Evolutionary conservation across 495 filamentous ascomycete genomes (phyloP), one percentile per base, ranked within the genome.

Genomic region (Tirmania nivea): DNA sequence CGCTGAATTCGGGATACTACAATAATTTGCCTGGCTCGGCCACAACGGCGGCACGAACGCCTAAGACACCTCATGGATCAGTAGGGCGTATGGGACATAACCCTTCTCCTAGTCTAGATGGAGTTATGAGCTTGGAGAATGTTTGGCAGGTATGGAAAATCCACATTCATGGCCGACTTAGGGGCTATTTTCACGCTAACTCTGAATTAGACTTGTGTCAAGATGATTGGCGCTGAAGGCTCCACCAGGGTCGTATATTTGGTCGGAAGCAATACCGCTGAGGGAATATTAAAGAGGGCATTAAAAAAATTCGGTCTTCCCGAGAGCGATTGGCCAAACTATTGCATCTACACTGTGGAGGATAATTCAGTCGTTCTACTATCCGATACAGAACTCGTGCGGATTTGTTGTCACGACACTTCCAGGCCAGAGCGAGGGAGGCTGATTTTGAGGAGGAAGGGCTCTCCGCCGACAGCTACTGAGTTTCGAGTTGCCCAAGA

Each of bases 201-300:
- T 31, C 3, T 31, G 7, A 31, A 31, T 6, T 57, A 65, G 62
- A 61, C 61, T 57, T 64, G 62, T 37, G 60, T 65, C 45, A 65
- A 61, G 53, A 83, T 96, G 37, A 94, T 96, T 60, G 93, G 88
- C 56, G 84, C 80, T 31, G 85, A 81, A 47, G 83, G 86, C n/a
- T 79, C 83, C 54, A 93, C 86, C 34, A 87, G 88, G 65, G 86
- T 94, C 8, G 75, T 96, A 53, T 84, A 86, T 63, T 81, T 96
- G 50, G 80, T 83, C 52, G 83, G 80, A 57, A 94, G 85, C 73
- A 85, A 80, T 61, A 92, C 82, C 1, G 78, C 84, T 35, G 90
- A 96, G 57, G 86, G 94, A 54, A 80, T 99, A 52, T 84, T 94
- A 66, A 71, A 83, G 25, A 79, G 78, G 54, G 89, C 89, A 2